Conservation (phyloP, 2,329 filamentous ascomycete genomes). For the Phialophora verrucosa region DNA sequence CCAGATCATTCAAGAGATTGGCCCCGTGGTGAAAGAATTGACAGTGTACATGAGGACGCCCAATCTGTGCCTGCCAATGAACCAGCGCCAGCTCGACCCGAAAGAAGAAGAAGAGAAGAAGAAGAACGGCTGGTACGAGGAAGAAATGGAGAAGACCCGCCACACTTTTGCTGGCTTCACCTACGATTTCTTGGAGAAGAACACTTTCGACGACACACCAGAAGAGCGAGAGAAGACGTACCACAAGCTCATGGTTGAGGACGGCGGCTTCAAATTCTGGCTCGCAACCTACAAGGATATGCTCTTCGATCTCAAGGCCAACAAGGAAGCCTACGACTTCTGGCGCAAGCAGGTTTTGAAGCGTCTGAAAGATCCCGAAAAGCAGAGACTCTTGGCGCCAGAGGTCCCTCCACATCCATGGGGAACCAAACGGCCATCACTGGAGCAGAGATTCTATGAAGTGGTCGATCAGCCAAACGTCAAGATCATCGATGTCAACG, state of each 20-base stretch:
- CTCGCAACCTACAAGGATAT: constrained; percentile 61
- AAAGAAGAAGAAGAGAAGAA: constrained; percentile 64
- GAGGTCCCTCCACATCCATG: constrained; percentile 60
- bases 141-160: constrained; percentile 59
- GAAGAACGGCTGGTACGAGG: constrained; percentile 52
- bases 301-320: constrained; percentile 55
- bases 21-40: constrained; percentile 33
- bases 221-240: constrained; percentile 60
- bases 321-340: constrained; percentile 61
- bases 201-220: constrained; percentile 61
- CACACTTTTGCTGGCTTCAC: constrained; percentile 65
- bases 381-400: constrained; percentile 60
- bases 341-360: constrained; percentile 60
- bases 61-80: constrained; percentile 66
- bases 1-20: constrained; percentile 43
- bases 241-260: constrained; percentile 54
- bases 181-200: constrained; percentile 61
- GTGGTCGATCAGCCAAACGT: constrained; percentile 55
- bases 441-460: constrained; percentile 60
- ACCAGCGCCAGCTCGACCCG: constrained; percentile 54
- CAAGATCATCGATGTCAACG: constrained; percentile 53
- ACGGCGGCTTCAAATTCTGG: constrained; percentile 63
- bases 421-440: constrained; percentile 57
- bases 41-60: constrained; percentile 66
- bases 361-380: constrained; percentile 57